Evolutionary conservation across 768 basidiomycete species (phyloP), one percentile per base, ranked within the genome.

Genomic region (Kwoniella sp.): DNA sequence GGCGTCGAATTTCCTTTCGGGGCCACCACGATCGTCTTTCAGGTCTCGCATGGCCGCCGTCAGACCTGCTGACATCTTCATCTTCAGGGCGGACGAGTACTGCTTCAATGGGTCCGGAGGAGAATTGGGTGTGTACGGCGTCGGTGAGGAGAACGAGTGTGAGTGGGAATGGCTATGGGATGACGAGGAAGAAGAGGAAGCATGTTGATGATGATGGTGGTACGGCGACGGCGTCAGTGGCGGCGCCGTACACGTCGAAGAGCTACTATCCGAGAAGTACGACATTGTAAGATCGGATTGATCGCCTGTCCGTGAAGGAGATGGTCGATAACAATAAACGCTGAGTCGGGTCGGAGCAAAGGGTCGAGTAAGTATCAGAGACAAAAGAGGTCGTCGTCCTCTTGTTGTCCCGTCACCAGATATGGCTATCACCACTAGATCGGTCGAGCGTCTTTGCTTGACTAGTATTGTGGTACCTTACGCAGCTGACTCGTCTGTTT

Each of bases 1-100:
- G 4, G 55, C 55, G 37, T 64, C 61, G 29, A 70, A 70, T 29
- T 63, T 53, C 23, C 51, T 52, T 53, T 67, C 65, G 45, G 59
- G 61, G 1, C 61, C 60, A 8, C 66, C 65, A 25, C 70, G 64
- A 25, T 73, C 72, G 30, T 71, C 67, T 22, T 63, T 61, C 13
- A 73, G 37, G 31, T 70, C 70, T 31, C 55, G 58, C 67, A 73
- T 67, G 1, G 72, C 72, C 7, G 64, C 67, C 2, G 60, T 62
- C 69, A 70, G 63, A 5, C 69, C 72, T 7, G 54, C 48, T 2
- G 65, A 57, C 62, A 69, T 68, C 20, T 54, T 25, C 9, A 61
- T 48, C 23, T 67, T 66, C 37, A 73, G 55, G 4, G 64, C 67
- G 9, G 69, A 66, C 0, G 72, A 68, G 28, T 73, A 73, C 22